These are phyloP conservation scores for Truncatella angustata DNA, from an alignment of 2,329 filamentous ascomycete species.

Conservation along the genomic window DNA sequence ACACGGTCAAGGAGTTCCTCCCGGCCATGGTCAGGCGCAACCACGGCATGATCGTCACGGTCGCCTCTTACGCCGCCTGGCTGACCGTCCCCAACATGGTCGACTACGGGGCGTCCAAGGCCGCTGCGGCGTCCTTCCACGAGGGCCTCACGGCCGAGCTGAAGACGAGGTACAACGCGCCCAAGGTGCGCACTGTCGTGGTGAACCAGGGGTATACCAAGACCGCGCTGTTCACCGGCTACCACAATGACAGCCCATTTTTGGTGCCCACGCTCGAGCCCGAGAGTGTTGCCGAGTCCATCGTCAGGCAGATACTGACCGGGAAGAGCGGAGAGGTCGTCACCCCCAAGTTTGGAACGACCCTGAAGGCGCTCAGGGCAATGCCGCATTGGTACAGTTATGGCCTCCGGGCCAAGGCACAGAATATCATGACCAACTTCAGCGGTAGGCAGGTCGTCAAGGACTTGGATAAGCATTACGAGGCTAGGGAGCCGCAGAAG, in stretches of 20 bases:
- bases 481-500: slow-evolving; percentile 16
- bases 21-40: slow-evolving; percentile 48
- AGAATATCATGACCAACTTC: slow-evolving; percentile 42
- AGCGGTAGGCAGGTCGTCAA: slow-evolving; percentile 45
- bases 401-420: slow-evolving; percentile 41
- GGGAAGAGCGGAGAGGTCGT: slow-evolving; percentile 58
- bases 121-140: slow-evolving; percentile 57
- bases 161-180: slow-evolving; percentile 50
- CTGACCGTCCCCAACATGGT: slow-evolving; percentile 52
- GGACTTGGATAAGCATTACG: slow-evolving; percentile 40
- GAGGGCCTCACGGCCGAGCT: slow-evolving; percentile 54
- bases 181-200: slow-evolving; percentile 59
- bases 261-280: slow-evolving; percentile 53
- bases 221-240: slow-evolving; percentile 59
- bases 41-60: slow-evolving; percentile 55
- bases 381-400: slow-evolving; percentile 65
- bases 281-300: slow-evolving; percentile 62
- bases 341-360: slow-evolving; percentile 43
- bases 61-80: slow-evolving; percentile 55
- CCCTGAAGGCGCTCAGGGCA: slow-evolving; percentile 43
- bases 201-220: slow-evolving; percentile 63
- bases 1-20: slow-evolving; percentile 48
- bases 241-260: slow-evolving; percentile 48
- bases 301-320: slow-evolving; percentile 58
- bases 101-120: slow-evolving; percentile 59